phyloP scores from a whole-genome alignment of 2,329 filamentous ascomycete genomes.

The Allantophomopsis cytisporea region DNA sequence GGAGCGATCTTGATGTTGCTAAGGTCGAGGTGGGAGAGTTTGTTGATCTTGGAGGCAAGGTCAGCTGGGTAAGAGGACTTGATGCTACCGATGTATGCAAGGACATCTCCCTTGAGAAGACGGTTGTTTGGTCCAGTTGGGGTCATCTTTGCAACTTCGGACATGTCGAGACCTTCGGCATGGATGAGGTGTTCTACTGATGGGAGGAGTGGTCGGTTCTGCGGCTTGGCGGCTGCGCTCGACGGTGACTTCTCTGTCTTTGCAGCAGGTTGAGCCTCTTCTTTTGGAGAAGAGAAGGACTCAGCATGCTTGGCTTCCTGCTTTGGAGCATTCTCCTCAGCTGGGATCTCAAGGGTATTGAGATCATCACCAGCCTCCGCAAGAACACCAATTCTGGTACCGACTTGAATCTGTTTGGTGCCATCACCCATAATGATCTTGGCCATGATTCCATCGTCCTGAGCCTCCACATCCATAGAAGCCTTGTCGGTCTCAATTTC shows the following conservation, averaged over 20 bases:
- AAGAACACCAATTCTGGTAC: conserved; percentile 68
- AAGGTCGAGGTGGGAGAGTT: conserved; percentile 76
- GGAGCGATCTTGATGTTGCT: conserved; percentile 81
- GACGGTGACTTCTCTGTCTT: conserved; percentile 4
- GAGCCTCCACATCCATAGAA: conserved; percentile 88
- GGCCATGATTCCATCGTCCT: conserved; percentile 75
- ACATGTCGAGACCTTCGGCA: conserved; percentile 61
- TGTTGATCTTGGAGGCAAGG: conserved; percentile 57
- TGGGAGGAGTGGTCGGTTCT: conserved; percentile 63
- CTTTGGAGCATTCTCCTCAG: conserved; percentile 37
- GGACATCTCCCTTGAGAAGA: conserved; percentile 87
- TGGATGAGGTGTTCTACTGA: conserved; percentile 76
- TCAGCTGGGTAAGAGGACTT: conserved; percentile 55
- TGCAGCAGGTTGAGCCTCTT: conserved; percentile 4
- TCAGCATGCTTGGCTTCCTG: conserved; percentile 13
- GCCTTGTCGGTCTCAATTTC: conserved; percentile 94
- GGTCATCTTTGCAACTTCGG: conserved; percentile 68
- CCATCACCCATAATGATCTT: conserved; percentile 69
- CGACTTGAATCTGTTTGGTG: conserved; percentile 65
- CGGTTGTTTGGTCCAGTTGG: conserved; percentile 80
- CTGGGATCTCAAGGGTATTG: conserved; percentile 57
- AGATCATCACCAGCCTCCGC: conserved; percentile 75
- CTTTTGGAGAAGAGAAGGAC: conserved; percentile 11
- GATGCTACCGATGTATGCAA: conserved; percentile 77
- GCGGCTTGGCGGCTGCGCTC: conserved; percentile 32